phyloP scores from a whole-genome alignment of 2,329 filamentous ascomycete genomes.

The Sphaceloma murrayae region DNA sequence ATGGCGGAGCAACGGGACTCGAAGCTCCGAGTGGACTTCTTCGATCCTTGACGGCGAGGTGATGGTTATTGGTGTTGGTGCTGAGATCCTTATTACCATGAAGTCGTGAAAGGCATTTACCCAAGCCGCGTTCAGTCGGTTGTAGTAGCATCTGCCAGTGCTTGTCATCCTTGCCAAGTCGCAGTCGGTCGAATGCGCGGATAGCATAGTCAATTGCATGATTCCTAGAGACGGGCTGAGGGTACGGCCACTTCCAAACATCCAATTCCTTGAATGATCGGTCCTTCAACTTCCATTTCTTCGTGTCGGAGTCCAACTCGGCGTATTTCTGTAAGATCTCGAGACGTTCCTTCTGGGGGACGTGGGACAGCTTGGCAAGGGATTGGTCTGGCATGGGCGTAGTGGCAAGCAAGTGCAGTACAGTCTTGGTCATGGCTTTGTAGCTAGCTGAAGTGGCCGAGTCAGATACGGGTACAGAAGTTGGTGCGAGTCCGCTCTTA shows the following conservation, averaged over 20 bases:
- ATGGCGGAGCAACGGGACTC: constrained; percentile 25
- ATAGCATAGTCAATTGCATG: constrained; percentile 53
- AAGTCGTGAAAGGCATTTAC: constrained; percentile 50
- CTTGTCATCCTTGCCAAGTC: constrained; percentile 50
- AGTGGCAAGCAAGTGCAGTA: constrained; percentile 48
- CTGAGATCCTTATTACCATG: too few species aligned
- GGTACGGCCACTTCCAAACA: constrained; percentile 52
- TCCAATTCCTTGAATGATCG: constrained; percentile 53
- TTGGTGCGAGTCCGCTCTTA: constrained; percentile 28
- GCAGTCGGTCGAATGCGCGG: constrained; percentile 52
- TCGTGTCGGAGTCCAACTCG: constrained; percentile 34
- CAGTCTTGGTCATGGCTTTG: constrained; percentile 36
- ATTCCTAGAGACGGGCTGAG: constrained; percentile 45
- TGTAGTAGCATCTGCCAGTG: constrained; percentile 54
- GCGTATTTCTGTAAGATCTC: constrained; percentile 43
- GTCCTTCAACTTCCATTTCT: constrained; percentile 47
- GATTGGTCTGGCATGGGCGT: constrained; percentile 40
- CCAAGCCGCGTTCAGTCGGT: constrained; percentile 51
- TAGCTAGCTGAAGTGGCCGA: constrained; percentile 25
- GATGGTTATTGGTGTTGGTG: constrained; percentile 14
- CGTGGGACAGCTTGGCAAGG: constrained; percentile 39
- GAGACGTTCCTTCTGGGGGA: constrained; percentile 40
- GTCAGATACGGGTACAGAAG: constrained; percentile 33
- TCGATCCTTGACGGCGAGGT: constrained; percentile 23
- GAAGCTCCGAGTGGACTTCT: constrained; percentile 22